Conservation (phyloP, 768 basidiomycete genomes). For the Phylloporus rhodoxanthus region DNA sequence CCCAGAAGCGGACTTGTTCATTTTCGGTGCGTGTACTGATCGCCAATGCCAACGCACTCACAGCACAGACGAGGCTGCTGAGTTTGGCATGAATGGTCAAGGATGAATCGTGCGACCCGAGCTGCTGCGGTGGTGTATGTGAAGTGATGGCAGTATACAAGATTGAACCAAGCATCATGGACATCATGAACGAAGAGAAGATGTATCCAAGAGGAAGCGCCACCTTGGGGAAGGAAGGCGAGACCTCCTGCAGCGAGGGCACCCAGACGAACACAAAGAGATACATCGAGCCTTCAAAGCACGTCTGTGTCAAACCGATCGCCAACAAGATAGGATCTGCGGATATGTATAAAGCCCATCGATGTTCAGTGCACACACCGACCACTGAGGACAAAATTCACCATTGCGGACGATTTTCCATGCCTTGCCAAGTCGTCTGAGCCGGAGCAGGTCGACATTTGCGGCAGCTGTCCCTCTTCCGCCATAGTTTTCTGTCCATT, state of each 20-base stretch:
- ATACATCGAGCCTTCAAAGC: constrained; percentile 83
- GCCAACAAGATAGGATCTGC: constrained; percentile 57
- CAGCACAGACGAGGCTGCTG: constrained; percentile 56
- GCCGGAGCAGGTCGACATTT: constrained; percentile 41
- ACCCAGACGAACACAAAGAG: constrained; percentile 84
- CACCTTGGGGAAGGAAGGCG: constrained; percentile 30
- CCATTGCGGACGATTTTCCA: constrained; percentile 53
- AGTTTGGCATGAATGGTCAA: constrained; percentile 62
- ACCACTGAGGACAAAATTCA: constrained; percentile 14
- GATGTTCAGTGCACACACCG: background rate
- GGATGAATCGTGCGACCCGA: constrained; percentile 32
- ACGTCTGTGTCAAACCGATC: constrained; percentile 70
- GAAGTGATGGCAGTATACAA: constrained; percentile 53
- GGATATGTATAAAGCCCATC: background rate
- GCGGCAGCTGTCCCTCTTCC: constrained; percentile 27
- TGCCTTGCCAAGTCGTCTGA: constrained; percentile 48
- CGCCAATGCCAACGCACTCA: constrained; percentile 52
- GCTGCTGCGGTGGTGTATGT: constrained; percentile 19
- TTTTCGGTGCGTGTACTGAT: constrained; percentile 38
- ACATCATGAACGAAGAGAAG: constrained; percentile 76
- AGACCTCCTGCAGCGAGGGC: constrained; percentile 61
- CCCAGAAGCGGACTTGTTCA: constrained; percentile 57
- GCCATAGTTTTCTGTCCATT: constrained; percentile 72
- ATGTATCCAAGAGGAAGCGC: constrained; percentile 70
- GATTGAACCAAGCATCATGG: constrained; percentile 76